Conservation (phyloP, 2,329 filamentous ascomycete species). For the Penicillium sp. region DNA sequence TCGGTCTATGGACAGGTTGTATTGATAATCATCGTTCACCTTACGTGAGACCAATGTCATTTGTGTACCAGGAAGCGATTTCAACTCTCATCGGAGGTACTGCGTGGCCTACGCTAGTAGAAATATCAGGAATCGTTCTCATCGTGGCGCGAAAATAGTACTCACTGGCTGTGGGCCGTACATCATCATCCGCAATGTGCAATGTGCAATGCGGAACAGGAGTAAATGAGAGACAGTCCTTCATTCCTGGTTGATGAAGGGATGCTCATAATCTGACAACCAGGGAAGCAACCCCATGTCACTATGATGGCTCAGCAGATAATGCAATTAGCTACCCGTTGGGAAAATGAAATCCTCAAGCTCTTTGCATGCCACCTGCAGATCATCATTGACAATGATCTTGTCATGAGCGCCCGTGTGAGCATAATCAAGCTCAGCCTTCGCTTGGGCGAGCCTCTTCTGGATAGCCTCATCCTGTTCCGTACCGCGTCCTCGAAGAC, state of each 20-base stretch:
- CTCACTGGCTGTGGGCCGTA: background rate
- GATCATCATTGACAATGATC: conserved; percentile 61
- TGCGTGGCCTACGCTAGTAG: background rate
- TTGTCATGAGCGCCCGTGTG: conserved; percentile 62
- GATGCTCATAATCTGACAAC: background rate
- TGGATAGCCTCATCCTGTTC: conserved; percentile 68
- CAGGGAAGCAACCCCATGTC: background rate
- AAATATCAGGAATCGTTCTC: background rate
- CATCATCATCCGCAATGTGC: background rate
- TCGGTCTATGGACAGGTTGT: background rate
- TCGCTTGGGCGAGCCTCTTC: conserved; percentile 66
- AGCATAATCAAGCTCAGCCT: conserved; percentile 67
- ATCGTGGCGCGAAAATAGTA: background rate
- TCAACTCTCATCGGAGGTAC: background rate
- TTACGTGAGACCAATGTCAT: background rate
- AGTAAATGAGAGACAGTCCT: background rate
- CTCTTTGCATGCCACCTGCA: conserved; percentile 53
- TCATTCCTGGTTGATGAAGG: background rate
- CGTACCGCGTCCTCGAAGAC: conserved; percentile 68
- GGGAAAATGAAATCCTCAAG: conserved; percentile 9
- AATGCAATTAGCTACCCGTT: background rate
- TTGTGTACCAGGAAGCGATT: background rate
- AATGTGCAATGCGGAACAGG: background rate
- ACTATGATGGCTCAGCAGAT: background rate
- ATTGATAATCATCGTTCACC: background rate